Conservation (phyloP, 495 filamentous ascomycete species). For the Niebla homalea region DNA sequence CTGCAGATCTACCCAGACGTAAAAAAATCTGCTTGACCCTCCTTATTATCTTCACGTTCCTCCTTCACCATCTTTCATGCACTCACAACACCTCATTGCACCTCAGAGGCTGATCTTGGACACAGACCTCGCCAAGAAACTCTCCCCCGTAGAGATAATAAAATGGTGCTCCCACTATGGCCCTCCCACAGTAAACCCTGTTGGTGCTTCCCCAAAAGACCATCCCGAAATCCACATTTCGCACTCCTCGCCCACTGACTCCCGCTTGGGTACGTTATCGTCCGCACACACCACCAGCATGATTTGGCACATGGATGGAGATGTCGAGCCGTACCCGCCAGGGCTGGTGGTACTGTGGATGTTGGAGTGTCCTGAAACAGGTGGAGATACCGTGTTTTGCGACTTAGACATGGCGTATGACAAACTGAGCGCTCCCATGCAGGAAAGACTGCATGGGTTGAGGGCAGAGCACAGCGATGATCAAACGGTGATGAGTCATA, state of each 20-base stretch:
- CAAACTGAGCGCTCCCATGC: slow-evolving; percentile 42
- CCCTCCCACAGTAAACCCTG: slow-evolving; percentile 49
- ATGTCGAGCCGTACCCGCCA: slow-evolving; percentile 51
- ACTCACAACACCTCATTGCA: too few species aligned
- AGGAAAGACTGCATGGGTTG: slow-evolving; percentile 44
- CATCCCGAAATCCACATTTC: slow-evolving; percentile 49
- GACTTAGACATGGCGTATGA: slow-evolving; percentile 45
- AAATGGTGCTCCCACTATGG: slow-evolving; percentile 49
- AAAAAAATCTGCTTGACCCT: too few species aligned
- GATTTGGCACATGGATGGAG: slow-evolving; percentile 54
- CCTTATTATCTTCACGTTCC: too few species aligned
- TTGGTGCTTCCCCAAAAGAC: slow-evolving; percentile 45
- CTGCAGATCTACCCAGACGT: too few species aligned
- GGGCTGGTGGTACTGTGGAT: slow-evolving; percentile 53
- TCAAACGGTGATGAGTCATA: slow-evolving; percentile 36
- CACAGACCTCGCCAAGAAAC: slow-evolving; percentile 29
- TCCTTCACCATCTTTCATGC: too few species aligned
- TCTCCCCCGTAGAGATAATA: slow-evolving; percentile 42
- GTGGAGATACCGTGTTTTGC: slow-evolving; percentile 52
- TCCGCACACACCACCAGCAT: slow-evolving; percentile 41
- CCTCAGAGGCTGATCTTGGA: too few species aligned
- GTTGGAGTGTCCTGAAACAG: slow-evolving; percentile 44
- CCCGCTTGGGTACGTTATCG: slow-evolving; percentile 17
- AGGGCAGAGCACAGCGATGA: slow-evolving; percentile 44
- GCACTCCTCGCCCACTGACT: slow-evolving; percentile 42